A percentile compares a stretch with the other conserved stretches of the same genome.
Evolutionary conservation across 345 rosid species (phyloP).

Genomic region (Clausena lansium): DNA sequence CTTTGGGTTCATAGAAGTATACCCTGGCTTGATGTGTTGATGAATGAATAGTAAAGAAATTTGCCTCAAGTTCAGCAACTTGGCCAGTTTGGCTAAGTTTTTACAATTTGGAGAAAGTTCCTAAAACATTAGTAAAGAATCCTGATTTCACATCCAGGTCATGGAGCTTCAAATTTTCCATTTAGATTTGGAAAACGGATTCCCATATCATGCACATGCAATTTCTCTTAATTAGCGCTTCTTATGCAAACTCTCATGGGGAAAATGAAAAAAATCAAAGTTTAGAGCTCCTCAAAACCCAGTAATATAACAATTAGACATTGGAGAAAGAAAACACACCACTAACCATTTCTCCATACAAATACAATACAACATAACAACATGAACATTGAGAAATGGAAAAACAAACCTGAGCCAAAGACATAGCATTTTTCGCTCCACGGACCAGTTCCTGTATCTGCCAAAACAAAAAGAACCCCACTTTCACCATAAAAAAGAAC

Average conservation of each 20-base stretch:
- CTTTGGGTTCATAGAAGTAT: background rate
- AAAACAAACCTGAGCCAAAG: constrained; percentile 84
- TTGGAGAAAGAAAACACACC: constrained; percentile 21
- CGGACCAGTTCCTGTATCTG: constrained; percentile 81
- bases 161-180: background rate
- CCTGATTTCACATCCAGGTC: background rate
- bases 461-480: constrained; percentile 30
- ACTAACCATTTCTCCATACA: constrained; percentile 10
- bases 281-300: constrained; percentile 8
- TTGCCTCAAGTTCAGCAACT: constrained; percentile 4
- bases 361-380: constrained; percentile 10
- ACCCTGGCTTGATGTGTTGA: background rate
- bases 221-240: background rate
- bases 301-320: background rate
- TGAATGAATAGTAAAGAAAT: background rate
- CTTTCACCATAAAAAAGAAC: constrained; percentile 14
- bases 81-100: background rate
- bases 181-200: background rate
- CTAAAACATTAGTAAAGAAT: background rate
- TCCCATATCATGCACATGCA: background rate
- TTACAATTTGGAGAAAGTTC: constrained; percentile 1
- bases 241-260: background rate
- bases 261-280: background rate
- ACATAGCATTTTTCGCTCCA: constrained; percentile 61
- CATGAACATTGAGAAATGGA: constrained; percentile 11